Conservation (phyloP, 768 basidiomycete genomes). For the Xerocomellus chrysenteron region DNA sequence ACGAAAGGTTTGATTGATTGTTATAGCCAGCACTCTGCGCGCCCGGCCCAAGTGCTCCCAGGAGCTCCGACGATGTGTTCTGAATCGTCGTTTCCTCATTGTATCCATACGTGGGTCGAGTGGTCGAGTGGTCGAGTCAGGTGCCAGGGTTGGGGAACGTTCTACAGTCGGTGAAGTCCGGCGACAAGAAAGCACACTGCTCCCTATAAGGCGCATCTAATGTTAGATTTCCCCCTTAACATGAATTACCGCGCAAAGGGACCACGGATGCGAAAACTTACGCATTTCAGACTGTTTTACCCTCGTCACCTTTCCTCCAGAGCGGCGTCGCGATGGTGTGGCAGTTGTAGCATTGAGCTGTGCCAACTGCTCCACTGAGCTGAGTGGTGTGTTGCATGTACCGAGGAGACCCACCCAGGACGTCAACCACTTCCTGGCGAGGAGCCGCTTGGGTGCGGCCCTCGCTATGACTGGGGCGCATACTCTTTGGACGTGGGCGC, state of each 20-base stretch:
- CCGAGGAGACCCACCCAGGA: conserved; percentile 56
- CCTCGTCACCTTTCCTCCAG: conserved; percentile 90
- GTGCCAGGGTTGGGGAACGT: conserved; percentile 63
- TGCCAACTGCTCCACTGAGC: conserved; percentile 29
- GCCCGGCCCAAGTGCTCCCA: conserved; percentile 43
- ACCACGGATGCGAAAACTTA: conserved; percentile 40
- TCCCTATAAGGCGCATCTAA: conserved; percentile 76
- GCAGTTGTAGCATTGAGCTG: conserved; percentile 88
- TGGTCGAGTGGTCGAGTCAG: conserved; percentile 73
- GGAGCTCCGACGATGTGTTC: conserved; percentile 50
- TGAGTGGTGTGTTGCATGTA: conserved; percentile 25
- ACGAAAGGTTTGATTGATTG: conserved; percentile 36
- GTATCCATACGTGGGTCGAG: conserved; percentile 53
- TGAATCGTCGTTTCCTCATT: conserved; percentile 42
- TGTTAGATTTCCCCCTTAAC: conserved; percentile 2
- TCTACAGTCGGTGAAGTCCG: conserved; percentile 66
- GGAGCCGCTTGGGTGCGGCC: conserved; percentile 36
- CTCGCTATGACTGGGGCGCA: conserved; percentile 76
- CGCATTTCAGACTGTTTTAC: conserved; percentile 90
- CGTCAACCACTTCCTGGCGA: conserved; percentile 70
- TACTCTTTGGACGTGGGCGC: conserved; percentile 83
- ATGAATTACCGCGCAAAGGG: conserved; percentile 11
- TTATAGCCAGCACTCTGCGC: conserved; percentile 25
- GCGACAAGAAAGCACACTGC: conserved; percentile 41
- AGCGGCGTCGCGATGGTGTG: conserved; percentile 86